Evolutionary conservation across 805 yeast species (phyloP), one percentile per base, ranked within the genome.

Genomic region (Saccharomyces paradoxus): DNA sequence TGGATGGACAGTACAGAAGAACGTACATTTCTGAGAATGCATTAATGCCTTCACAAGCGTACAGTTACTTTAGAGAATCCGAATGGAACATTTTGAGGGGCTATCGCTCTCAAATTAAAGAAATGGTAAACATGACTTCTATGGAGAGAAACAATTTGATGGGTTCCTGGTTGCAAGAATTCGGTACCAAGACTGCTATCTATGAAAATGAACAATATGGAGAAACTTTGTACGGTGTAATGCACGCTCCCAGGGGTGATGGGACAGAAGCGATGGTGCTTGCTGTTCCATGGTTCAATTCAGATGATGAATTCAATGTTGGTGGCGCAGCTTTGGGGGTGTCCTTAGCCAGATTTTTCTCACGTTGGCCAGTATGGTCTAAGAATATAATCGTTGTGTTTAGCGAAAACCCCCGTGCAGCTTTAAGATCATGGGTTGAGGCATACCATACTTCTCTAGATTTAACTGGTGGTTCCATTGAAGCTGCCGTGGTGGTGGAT

Each of bases 11-110:
- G 65, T 89, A 74, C 68, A 76, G 97, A 53, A 71, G 77, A 58
- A 89, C 97, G 1, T 94, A 94, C 68, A 86, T 91, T 12, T 86
- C 96, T 7, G 99, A 94, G 66, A 94, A 94, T 71, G 99, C 99
- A 31, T 75, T 94, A 68, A 84, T 94, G 88, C 97, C 99, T 7
- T 91, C 96, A 0, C 98, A 94, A 68, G 98, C 94, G 2, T 84
- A 85, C 61, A 84, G 95, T 26, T 90, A 89, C 67, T 94, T 88
- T 68, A 78, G 97, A 53, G 98, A 92, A 65, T 82, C 89, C 46
- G 98, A 94, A 67, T 94, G 98, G 97, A 89, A 91, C 63, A 75
- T 87, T 53, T 81, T 89, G 31, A 76, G 98, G 55, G 99, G 97
- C 0, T 89, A 84, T 65, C 78, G 96, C 56, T 52, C 67, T 55